These are phyloP conservation scores for Puccinia triticina DNA, from an alignment of 1,284 basidiomycete genomes.

Conservation along the genomic window DNA sequence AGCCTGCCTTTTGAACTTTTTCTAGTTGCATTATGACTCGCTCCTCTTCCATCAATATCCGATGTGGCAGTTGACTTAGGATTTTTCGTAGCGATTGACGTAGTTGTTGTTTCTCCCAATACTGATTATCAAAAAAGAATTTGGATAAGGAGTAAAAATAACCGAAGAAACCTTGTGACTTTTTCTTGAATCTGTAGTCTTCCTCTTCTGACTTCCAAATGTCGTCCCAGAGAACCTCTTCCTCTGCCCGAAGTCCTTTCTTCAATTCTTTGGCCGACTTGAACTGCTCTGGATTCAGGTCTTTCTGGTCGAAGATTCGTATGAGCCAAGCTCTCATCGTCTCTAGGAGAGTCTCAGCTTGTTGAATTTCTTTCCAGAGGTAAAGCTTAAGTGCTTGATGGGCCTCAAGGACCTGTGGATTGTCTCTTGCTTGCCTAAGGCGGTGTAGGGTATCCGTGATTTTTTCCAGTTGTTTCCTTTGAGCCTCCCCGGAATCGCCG, in stretches of 20 bases:
- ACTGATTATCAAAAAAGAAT: not conserved
- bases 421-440: not conserved
- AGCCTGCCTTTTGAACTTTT: constrained; percentile 15
- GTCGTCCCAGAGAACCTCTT: not conserved
- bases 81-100: constrained; percentile 13
- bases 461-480: not conserved
- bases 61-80: not conserved
- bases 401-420: not conserved
- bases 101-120: constrained; percentile 6
- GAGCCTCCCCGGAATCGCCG: not conserved
- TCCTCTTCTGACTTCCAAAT: constrained; percentile 7
- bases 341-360: not conserved
- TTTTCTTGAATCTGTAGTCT: constrained; percentile 10
- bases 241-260: not conserved
- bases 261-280: not conserved
- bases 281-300: not conserved
- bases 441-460: not conserved
- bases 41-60: not conserved
- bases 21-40: constrained; percentile 2
- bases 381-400: not conserved
- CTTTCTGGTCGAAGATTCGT: not conserved
- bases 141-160: constrained; percentile 5
- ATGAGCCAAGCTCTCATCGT: constrained; percentile 8
- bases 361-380: constrained; percentile 5
- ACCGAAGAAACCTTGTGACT: not conserved